Conservation (phyloP, 805 yeast genomes). For the Candida gorgasii region DNA sequence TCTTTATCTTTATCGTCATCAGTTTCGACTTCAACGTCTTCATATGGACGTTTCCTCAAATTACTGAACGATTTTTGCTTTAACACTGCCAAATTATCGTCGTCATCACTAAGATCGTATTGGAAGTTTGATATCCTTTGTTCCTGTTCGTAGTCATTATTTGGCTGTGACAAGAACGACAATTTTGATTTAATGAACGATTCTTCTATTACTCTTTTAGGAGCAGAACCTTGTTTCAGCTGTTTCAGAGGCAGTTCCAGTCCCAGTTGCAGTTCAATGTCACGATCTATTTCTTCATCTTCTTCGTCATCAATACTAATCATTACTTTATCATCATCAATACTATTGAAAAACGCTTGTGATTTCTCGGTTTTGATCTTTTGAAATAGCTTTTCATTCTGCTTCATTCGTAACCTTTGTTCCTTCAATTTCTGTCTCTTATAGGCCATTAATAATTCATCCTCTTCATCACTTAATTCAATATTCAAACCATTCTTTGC, state of each 20-base stretch:
- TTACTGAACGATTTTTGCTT: constrained; percentile 37
- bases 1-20: constrained; percentile 17
- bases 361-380: constrained; percentile 56
- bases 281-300: constrained; percentile 22
- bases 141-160: constrained; percentile 32
- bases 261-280: constrained; percentile 16
- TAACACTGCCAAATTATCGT: constrained; percentile 49
- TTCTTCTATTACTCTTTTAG: constrained; percentile 44
- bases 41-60: constrained; percentile 23
- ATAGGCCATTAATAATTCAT: constrained; percentile 53
- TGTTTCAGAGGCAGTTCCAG: constrained; percentile 16
- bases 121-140: constrained; percentile 35
- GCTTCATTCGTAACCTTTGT: constrained; percentile 51
- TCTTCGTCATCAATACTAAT: constrained; percentile 20
- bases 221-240: constrained; percentile 11
- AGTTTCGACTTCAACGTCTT: constrained; percentile 27
- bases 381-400: constrained; percentile 43
- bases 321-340: constrained; percentile 21
- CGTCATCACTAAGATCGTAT: constrained; percentile 37
- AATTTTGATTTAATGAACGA: constrained; percentile 57
- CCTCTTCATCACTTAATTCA: constrained; percentile 76
- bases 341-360: constrained; percentile 59
- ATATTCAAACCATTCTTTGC: constrained; percentile 50
- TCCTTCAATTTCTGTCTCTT: constrained; percentile 43
- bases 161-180: constrained; percentile 47